Base-by-base conservation (phyloP, 768 basidiomycete genomes). In the Pleurotus sapidus region DNA sequence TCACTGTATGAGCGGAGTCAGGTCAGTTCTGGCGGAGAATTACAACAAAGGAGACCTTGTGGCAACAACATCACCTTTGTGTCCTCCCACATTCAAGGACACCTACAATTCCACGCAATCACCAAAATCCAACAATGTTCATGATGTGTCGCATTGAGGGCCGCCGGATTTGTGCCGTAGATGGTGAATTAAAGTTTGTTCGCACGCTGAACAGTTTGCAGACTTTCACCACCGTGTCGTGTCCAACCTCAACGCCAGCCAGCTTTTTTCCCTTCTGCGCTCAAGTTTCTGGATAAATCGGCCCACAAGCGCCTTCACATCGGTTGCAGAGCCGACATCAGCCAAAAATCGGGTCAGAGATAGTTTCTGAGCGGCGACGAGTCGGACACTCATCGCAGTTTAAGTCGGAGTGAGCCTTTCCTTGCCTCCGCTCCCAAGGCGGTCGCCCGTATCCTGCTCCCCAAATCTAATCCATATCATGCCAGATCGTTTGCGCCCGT, bases 381-480 rank as follows among this genome's bases (percentile, higher is more conserved):
- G 51, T 54, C 51, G 51, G 51, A 54, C 39, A 50, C 49, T 50
- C 49, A 50, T 54, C 51, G 51, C 51, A 54, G 51, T 54, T 54
- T 54, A 25, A 54, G 51, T 54, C 51, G 51, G 51, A 54, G 51
- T 54, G 51, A 54, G 51, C 39, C 15, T 18, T 39, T 23, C 37
- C 42, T 54, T 54, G 23, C 51, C 51, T 54, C 51, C 51, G 51
- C 51, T 15, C 20, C n/a, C 30, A n/a, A 34, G 25, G 39, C 51
- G 14, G 17, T 42, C 39, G 24, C 24, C 15, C 11, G n/a, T 54
- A n/a, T 54, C 38, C 38, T 54, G 34, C 51, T 42, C 27, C n/a
- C n/a, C 49, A 23, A 54, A 37, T 40, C 17, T 11, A 18, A 40
- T 39, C 51, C 39, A 54, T 8, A 50, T 24, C 14, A 20, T 30